Percentiles rank a stretch among this genome's conserved stretches.
Conservation (phyloP, 495 filamentous ascomycete species). For the Neurospora pannonica region DNA sequence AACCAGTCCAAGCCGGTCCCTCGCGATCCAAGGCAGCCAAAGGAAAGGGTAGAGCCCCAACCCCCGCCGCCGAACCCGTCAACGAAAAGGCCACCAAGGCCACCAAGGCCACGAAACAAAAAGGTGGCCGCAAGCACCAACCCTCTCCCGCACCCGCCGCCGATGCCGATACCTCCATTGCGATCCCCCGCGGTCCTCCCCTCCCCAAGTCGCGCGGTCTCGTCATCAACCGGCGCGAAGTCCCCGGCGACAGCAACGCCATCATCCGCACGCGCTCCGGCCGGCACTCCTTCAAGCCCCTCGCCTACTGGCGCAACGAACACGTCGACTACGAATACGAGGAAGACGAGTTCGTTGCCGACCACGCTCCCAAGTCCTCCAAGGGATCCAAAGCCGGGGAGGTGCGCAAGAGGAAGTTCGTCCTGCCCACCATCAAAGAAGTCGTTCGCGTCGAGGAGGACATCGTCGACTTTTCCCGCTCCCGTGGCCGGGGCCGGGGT, state of each 20-base stretch:
- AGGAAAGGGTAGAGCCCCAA: background rate
- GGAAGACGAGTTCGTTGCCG: conserved; percentile 24
- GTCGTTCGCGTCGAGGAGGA: conserved; percentile 64
- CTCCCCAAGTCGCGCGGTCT: conserved; percentile 52
- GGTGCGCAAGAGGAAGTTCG: conserved; percentile 29
- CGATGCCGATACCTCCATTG: conserved; percentile 23
- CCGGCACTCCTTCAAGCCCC: conserved; percentile 54
- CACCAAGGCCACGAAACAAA: conserved; percentile 9
- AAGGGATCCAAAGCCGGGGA: background rate
- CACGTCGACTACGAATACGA: conserved; percentile 56
- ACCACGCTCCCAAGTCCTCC: conserved; percentile 15
- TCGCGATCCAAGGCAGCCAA: background rate
- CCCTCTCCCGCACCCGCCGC: conserved; percentile 24
- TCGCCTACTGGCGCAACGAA: conserved; percentile 86
- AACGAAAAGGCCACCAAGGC: background rate
- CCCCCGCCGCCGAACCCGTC: background rate
- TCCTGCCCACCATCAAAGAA: conserved; percentile 59
- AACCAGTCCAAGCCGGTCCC: background rate
- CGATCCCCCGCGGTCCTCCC: conserved; percentile 39
- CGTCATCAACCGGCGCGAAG: conserved; percentile 62
- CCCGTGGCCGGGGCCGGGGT: background rate
- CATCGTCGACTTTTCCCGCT: conserved; percentile 12
- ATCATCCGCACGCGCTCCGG: conserved; percentile 43
- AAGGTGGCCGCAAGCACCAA: conserved; percentile 32
- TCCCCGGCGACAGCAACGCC: conserved; percentile 41